Evolutionary conservation across 768 basidiomycete genomes (phyloP).

Genomic region (Rubroboletus satanas): DNA sequence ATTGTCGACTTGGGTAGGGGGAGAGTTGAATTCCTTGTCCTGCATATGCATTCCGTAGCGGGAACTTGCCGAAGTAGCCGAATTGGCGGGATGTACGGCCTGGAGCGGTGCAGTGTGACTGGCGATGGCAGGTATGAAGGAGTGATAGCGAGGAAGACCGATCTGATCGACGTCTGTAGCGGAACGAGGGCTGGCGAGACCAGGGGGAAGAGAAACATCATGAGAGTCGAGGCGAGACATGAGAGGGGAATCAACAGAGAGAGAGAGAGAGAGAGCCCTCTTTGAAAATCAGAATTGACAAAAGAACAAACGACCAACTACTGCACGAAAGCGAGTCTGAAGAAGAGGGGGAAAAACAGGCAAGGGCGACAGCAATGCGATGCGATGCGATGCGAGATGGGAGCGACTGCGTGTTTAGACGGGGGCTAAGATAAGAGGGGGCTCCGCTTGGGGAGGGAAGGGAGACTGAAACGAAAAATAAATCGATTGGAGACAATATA

Average conservation of each 20-base stretch:
- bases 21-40: conserved; percentile 35
- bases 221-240: conserved; percentile 46
- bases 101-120: conserved; percentile 7
- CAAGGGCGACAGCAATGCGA: conserved; percentile 34
- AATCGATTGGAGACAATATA: conserved; percentile 26
- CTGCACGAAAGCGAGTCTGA: conserved; percentile 29
- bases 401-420: conserved; percentile 28
- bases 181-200: conserved; percentile 27
- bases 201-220: conserved; percentile 38
- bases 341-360: conserved; percentile 15
- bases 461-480: conserved; percentile 26
- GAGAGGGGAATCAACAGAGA: conserved; percentile 5
- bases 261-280: conserved; percentile 6
- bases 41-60: conserved; percentile 35
- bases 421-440: conserved; percentile 30
- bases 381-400: conserved; percentile 28
- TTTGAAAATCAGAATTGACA: conserved; percentile 22
- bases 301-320: conserved; percentile 27
- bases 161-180: conserved; percentile 31
- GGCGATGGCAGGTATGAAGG: conserved; percentile 7
- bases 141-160: conserved; percentile 10
- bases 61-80: conserved; percentile 29
- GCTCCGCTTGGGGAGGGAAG: conserved; percentile 2
- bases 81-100: conserved; percentile 13
- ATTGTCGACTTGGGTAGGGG: conserved; percentile 23